Percentiles rank a stretch among this genome's conserved stretches.
These are phyloP conservation scores for Narthecium ossifragum DNA, from an alignment of 106 monocot species.

Conservation along the genomic window DNA sequence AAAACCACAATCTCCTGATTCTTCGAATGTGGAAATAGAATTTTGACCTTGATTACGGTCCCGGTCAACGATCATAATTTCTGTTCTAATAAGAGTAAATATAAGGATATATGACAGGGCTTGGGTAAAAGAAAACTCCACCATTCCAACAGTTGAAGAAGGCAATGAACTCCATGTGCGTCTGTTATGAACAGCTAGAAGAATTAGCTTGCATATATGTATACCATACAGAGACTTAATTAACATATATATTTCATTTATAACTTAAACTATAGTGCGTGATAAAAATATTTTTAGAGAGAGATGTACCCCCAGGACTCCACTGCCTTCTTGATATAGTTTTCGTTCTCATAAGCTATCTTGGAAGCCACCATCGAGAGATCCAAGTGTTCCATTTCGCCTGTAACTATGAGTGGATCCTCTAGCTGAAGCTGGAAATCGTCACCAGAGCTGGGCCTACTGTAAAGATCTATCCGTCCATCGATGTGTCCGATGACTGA, in stretches of 20 bases:
- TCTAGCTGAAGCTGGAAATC: not conserved
- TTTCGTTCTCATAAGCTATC: constrained; percentile 3
- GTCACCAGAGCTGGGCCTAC: not conserved
- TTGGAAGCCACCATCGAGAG: constrained; percentile 1
- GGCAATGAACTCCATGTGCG: constrained; percentile 46
- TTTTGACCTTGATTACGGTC: too few relatives aligned
- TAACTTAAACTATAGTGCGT: not conserved
- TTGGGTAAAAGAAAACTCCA: too few relatives aligned
- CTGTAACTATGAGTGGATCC: not conserved
- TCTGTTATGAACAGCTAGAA: not conserved
- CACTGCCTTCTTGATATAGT: not conserved
- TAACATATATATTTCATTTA: not conserved
- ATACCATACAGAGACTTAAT: too few relatives aligned
- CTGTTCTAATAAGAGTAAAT: too few relatives aligned
- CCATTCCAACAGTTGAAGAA: constrained; percentile 50
- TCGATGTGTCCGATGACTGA: constrained; percentile 8
- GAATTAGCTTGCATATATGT: not conserved
- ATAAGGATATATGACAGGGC: too few relatives aligned
- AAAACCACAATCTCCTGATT: too few relatives aligned
- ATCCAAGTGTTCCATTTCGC: not conserved
- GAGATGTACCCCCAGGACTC: not conserved
- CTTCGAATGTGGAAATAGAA: too few relatives aligned
- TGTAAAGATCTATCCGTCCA: not conserved
- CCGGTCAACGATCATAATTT: too few relatives aligned
- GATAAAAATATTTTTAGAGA: too few relatives aligned